Percentiles rank a stretch among this genome's conserved stretches.
These are phyloP conservation scores for Fraxinus albicans DNA, from an alignment of 305 asterid species.

Conservation along the genomic window DNA sequence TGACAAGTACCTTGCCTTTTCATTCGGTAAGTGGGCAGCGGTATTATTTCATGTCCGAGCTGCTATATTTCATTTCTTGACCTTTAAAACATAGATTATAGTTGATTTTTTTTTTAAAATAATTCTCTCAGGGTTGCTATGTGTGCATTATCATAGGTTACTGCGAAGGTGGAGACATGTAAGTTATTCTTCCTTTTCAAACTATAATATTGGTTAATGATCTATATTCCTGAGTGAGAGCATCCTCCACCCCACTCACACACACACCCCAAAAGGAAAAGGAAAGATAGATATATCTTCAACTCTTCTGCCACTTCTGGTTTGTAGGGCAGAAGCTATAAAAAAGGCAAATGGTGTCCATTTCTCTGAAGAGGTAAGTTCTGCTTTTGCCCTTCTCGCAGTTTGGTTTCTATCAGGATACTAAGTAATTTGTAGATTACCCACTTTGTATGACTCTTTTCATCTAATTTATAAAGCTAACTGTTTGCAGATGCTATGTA, in stretches of 20 bases:
- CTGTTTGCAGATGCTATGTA: constrained; percentile 66
- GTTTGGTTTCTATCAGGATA: neutral
- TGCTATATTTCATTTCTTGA: neutral
- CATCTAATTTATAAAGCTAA: constrained; percentile 10
- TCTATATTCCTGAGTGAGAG: constrained; percentile 1
- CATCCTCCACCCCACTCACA: constrained; percentile 4
- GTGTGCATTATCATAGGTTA: constrained; percentile 89
- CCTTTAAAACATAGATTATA: constrained; percentile 14
- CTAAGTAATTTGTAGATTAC: constrained; percentile 10
- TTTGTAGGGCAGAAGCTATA: constrained; percentile 80
- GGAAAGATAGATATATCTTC: constrained; percentile 5
- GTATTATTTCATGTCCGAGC: constrained; percentile 1
- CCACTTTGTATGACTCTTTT: neutral
- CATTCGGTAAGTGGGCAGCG: neutral
- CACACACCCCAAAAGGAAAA: neutral
- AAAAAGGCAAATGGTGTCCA: constrained; percentile 68
- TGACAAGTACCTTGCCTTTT: neutral
- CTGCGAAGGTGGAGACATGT: constrained; percentile 99
- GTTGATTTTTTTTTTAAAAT: constrained; percentile 5
- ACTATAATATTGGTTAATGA: neutral
- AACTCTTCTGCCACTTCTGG: constrained; percentile 27
- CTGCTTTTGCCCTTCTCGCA: constrained; percentile 11
- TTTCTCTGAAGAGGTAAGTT: constrained; percentile 81
- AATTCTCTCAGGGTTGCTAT: constrained; percentile 79
- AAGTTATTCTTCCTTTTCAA: constrained; percentile 31